A percentile compares a stretch with the other conserved stretches of the same genome.
Evolutionary conservation across 495 filamentous ascomycete genomes (phyloP).

Genomic region (Clohesyomyces aquaticus): DNA sequence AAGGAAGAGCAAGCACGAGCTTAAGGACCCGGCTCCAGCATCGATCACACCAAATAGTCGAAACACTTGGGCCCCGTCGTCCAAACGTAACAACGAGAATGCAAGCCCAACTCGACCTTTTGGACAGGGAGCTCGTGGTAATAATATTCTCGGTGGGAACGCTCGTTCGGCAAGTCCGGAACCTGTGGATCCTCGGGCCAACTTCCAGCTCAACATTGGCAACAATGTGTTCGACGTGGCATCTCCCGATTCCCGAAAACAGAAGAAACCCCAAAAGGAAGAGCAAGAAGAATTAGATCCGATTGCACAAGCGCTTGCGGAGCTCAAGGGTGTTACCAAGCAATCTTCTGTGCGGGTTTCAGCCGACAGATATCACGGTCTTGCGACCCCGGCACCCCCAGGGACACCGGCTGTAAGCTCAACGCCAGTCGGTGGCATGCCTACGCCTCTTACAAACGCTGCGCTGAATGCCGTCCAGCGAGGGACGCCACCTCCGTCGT

Average conservation of each 20-base stretch:
- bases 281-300: conserved; percentile 70
- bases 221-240: conserved; percentile 96
- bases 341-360: conserved; percentile 78
- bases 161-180: conserved; percentile 69
- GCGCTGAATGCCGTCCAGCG: conserved; percentile 53
- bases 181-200: conserved; percentile 89
- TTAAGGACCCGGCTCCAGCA: conserved; percentile 61
- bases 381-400: conserved; percentile 75
- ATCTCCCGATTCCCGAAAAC: conserved; percentile 65
- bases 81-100: conserved; percentile 43
- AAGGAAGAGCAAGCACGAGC: conserved; percentile 85
- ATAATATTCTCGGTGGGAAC: conserved; percentile 36
- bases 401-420: conserved; percentile 38
- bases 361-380: conserved; percentile 90
- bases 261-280: conserved; percentile 43
- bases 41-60: conserved; percentile 51
- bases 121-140: conserved; percentile 28
- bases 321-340: conserved; percentile 85
- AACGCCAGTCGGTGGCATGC: conserved; percentile 55
- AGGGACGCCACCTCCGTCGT: conserved; percentile 82
- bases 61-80: conserved; percentile 65
- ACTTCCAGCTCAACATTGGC: conserved; percentile 93
- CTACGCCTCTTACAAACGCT: conserved; percentile 57
- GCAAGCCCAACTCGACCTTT: conserved; percentile 44
- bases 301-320: conserved; percentile 88